A percentile compares a stretch with the other conserved stretches of the same genome.
phyloP scores from a whole-genome alignment of 176 grass and related monocot genomes.

The Raddia guianensis region DNA sequence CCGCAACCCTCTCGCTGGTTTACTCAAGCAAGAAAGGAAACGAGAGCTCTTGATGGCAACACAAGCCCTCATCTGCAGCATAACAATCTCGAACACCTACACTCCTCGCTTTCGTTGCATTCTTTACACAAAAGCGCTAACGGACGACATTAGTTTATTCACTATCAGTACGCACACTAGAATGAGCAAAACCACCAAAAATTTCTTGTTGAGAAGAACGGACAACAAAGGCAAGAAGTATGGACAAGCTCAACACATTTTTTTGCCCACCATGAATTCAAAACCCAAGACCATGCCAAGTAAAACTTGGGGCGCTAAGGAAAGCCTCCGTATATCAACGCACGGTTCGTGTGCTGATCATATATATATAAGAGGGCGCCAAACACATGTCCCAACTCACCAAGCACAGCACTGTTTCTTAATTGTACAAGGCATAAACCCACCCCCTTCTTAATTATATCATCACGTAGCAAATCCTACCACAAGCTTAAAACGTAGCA shows the following conservation, averaged over 20 bases:
- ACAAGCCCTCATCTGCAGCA: not conserved
- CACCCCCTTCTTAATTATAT: constrained; percentile 36
- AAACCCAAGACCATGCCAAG: constrained; percentile 40
- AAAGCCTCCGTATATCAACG: constrained; percentile 8
- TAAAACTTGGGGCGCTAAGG: constrained; percentile 38
- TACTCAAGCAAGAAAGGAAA: constrained; percentile 39
- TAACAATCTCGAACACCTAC: constrained; percentile 22
- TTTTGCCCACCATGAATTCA: constrained; percentile 34
- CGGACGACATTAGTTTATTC: constrained; percentile 12
- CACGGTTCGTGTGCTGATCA: constrained; percentile 45
- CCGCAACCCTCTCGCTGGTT: constrained; percentile 30
- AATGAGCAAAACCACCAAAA: constrained; percentile 34
- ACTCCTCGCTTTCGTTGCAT: constrained; percentile 28
- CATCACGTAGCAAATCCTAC: not conserved
- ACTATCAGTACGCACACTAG: constrained; percentile 6
- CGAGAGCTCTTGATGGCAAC: not conserved
- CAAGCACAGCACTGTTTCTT: constrained; percentile 39
- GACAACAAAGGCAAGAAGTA: constrained; percentile 66
- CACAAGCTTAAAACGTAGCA: constrained; percentile 44
- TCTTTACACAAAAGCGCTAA: constrained; percentile 31
- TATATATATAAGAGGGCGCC: constrained; percentile 56
- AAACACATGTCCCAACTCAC: constrained; percentile 72
- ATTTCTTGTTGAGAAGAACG: constrained; percentile 55
- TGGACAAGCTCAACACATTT: constrained; percentile 45
- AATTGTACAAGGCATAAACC: constrained; percentile 37